Base-by-base conservation (phyloP, 2,329 filamentous ascomycete species). In the Myriosclerotinia scirpicola region DNA sequence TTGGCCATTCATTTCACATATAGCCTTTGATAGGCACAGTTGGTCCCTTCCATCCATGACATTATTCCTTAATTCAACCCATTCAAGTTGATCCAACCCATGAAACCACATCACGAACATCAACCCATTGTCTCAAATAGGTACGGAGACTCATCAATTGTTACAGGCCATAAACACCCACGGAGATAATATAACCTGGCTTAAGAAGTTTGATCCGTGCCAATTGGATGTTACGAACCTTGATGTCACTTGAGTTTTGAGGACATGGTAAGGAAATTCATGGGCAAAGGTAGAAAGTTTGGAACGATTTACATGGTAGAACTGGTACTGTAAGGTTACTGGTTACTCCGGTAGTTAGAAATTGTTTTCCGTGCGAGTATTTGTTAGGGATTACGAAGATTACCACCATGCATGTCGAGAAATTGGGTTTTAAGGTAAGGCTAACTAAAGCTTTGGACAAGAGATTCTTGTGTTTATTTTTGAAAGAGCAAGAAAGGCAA, bases 1-100 rank as follows among this genome's bases (percentile, higher is more conserved):
- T 26, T 48, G 34, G 14, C 40, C 38, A 34, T 60, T 36, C 44
- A 48, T 52, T 53, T 61, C 59, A n/a, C 14, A 34, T 38, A 34
- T 40, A 42, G 17, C 44, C 26, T 53, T 53, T 17, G 34, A 42
- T 50, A 53, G 59, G 46, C 30, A 62, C 30, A 62, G n/a, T 17
- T 64, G 62, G 62, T 38, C 53, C 54, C 15, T 65, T 63, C 48
- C 60, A 63, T 40, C 60, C 60, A 42, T 54, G 60, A 15, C 26
- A 63, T 2, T 42, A n/a, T 54, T 54, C 50, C 15, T 42, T 63
- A 46, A 62, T 30, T 54, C 59, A 42, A 36, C 17, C 42, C 56
- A 38, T 62, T 30, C n/a, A n/a, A n/a, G n/a, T n/a, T n/a, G n/a
- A n/a, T n/a, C n/a, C n/a, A n/a, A n/a, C 34, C 40, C 17, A 6